Evolutionary conservation across 2,329 filamentous ascomycete species (phyloP), one percentile per base, ranked within the genome.

Genomic region (Aspergillus sp.): DNA sequence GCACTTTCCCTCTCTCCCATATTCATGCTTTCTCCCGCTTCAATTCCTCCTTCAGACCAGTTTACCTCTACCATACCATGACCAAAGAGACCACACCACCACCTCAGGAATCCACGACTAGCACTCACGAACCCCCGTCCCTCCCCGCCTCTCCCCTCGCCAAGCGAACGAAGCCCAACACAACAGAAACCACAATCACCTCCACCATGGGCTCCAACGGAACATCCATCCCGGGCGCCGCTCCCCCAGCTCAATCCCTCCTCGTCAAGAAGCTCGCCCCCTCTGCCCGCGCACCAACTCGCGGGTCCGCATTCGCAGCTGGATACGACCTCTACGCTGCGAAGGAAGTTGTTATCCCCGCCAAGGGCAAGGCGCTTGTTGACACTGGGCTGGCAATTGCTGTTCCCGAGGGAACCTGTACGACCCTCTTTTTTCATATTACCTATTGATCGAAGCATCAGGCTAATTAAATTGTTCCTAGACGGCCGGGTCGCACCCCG

Each of bases 241-340:
- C 76, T 31, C 74, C 77, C 56, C 72, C 75, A 9, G 23, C 22
- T n/a, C 55, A 47, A n/a, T 81, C 89, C 3, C 85, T 97, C 55
- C 86, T 92, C 64, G 88, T 99, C 79, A 94, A 97, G 84, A 93
- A 96, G 79, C 89, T 98, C 62, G 90, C 90, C 8, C 82, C 88
- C 43, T 87, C 89, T 66, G 95, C 90, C n/a, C 86, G 85, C 51
- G 84, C 93, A 25, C 95, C 95, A 11, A 98, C 92, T 0, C 89
- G 94, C 59, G 95, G 95, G 68, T 96, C 91, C 68, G 90, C 89
- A 56, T 93, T 91, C 73, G 92, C 95, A 0, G 95, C 95, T 1
- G 95, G 95, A 41, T 98, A 98, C 80, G 95, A 99, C 78, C 75
- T 99, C 61, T 98, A 97, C 79, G 90, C 83, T 55, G 86, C 92